Base-by-base conservation (phyloP, 352 stramenopile species). In the Stephanocyclus meneghinianus region DNA sequence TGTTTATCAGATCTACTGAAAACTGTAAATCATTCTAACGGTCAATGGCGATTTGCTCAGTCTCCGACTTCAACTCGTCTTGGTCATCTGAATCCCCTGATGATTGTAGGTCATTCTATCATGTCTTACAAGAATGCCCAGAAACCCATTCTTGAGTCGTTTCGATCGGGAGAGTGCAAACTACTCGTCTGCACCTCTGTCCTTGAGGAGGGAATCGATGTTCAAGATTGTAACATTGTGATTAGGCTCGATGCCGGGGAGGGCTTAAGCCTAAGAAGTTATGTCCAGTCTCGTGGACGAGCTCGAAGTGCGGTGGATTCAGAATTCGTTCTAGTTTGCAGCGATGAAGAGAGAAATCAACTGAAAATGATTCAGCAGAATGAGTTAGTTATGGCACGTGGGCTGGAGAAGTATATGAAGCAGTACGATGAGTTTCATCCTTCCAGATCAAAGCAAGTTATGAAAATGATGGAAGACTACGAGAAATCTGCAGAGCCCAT, bases 91-190 rank as follows among this genome's bases (percentile, higher is more conserved):
- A 55, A 55, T 21, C 53, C n/a, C 26, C 2, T 35, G 18, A 61
- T 61, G 26, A 37, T 61, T 61, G 53, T 16, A 26, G 18, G 26
- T 37, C 26, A n/a, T 55, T 55, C 18, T 5, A 15, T 61, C 13
- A 61, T n/a, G 26, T 61, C 53, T 5, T 35, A 37, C 11, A 15
- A 61, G n/a, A 29, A 61, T 61, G n/a, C 15, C 26, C 53, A 61
- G 30, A 61, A 61, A n/a, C 53, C 53, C n/a, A 61, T 35, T 37
- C 16, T 61, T 8, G 53, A 61, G 16, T 61, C 53, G 4, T 61
- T 61, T 61, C 16, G 26, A 32, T 35, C n/a, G 15, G 53, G 53
- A n/a, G 13, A 37, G 10, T 61, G 53, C 26, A 16, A 61, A 26
- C 53, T 61, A n/a, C n/a, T 61, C 2, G 53, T 61, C 13, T 61